phyloP scores from a whole-genome alignment of 805 yeast species.

The Hanseniaspora meyeri region DNA sequence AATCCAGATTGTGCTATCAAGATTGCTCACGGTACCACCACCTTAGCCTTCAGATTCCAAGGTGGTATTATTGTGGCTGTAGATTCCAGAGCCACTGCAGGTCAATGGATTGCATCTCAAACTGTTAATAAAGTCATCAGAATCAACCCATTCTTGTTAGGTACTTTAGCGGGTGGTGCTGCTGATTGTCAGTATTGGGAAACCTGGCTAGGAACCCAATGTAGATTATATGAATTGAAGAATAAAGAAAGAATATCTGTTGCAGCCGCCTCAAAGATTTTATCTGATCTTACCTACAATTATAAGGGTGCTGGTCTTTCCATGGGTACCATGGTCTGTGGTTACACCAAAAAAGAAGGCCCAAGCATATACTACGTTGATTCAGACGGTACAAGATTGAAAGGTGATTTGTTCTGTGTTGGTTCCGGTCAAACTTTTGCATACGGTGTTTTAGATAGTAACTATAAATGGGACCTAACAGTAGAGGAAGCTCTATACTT shows the following conservation, averaged over 20 bases:
- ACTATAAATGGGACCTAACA: slow-evolving; percentile 78
- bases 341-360: slow-evolving; percentile 87
- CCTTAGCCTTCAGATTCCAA: slow-evolving; percentile 88
- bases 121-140: slow-evolving; percentile 95
- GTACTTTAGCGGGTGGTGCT: slow-evolving; percentile 99
- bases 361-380: slow-evolving; percentile 94
- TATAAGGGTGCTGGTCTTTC: slow-evolving; percentile 97
- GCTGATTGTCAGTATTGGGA: slow-evolving; percentile 99
- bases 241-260: slow-evolving; percentile 91
- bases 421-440: slow-evolving; percentile 99
- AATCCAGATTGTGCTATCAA: slow-evolving; percentile 92
- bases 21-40: slow-evolving; percentile 98
- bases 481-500: slow-evolving; percentile 88
- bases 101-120: slow-evolving; percentile 95
- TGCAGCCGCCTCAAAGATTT: slow-evolving; percentile 90
- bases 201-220: slow-evolving; percentile 95
- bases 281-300: slow-evolving; percentile 77
- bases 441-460: slow-evolving; percentile 91
- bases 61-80: slow-evolving; percentile 95
- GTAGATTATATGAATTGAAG: slow-evolving; percentile 85
- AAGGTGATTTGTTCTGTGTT: slow-evolving; percentile 91
- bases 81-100: slow-evolving; percentile 96
- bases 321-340: slow-evolving; percentile 99
- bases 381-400: slow-evolving; percentile 89
- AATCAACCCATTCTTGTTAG: slow-evolving; percentile 86